Evolutionary conservation across 768 basidiomycete species (phyloP).

Genomic region (Amanita exitialis): DNA sequence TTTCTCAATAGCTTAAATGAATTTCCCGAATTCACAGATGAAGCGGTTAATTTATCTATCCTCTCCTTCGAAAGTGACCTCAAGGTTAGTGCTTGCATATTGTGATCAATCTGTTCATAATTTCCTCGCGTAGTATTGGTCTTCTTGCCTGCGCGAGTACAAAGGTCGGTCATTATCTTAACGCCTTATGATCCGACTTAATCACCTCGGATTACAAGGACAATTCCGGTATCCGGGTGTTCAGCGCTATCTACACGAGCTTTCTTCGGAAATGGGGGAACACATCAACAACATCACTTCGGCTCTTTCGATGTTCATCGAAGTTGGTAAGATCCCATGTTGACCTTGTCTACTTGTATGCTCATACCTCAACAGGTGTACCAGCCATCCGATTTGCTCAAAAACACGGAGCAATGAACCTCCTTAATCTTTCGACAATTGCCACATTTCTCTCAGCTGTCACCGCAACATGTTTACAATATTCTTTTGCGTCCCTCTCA

Average conservation of each 20-base stretch:
- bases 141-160: slow-evolving; percentile 60
- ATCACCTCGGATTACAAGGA: slow-evolving; percentile 23
- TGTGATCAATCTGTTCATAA: background rate
- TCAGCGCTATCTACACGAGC: slow-evolving; percentile 65
- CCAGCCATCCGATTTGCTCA: slow-evolving; percentile 71
- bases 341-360: background rate
- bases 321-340: slow-evolving; percentile 43
- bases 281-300: slow-evolving; percentile 62
- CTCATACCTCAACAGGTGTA: slow-evolving; percentile 35
- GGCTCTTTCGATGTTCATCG: slow-evolving; percentile 64
- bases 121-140: slow-evolving; percentile 51
- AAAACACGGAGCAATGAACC: slow-evolving; percentile 58
- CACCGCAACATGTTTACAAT: slow-evolving; percentile 64
- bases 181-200: background rate
- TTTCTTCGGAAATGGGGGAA: slow-evolving; percentile 65
- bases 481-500: slow-evolving; percentile 37
- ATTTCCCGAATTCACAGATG: slow-evolving; percentile 71
- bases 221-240: slow-evolving; percentile 68
- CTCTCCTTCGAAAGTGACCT: slow-evolving; percentile 60
- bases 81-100: slow-evolving; percentile 29
- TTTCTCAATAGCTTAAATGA: slow-evolving; percentile 68
- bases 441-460: slow-evolving; percentile 74
- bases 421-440: slow-evolving; percentile 66
- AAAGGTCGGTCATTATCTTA: slow-evolving; percentile 26
- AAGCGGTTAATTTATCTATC: slow-evolving; percentile 60